Evolutionary conservation across 805 yeast genomes (phyloP), one percentile per base, ranked within the genome.

Genomic region (Nakazawaea molendinolei): DNA sequence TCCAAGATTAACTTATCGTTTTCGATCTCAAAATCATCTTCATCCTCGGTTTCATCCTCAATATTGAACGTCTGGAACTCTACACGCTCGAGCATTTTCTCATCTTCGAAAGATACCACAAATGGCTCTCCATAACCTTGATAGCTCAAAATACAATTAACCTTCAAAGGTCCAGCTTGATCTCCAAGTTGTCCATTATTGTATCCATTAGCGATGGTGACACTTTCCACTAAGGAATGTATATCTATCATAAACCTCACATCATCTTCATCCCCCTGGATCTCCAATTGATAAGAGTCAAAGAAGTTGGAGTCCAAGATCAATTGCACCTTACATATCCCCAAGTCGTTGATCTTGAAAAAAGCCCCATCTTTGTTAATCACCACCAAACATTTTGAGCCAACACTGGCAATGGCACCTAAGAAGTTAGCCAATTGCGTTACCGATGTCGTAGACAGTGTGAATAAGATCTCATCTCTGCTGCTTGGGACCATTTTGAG

Each of bases 91-190:
- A 77, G 64, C 40, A 69, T 57, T 1, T 57, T 50, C 34, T 74
- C 79, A 45, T 74, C 78, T 34, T 53, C 61, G 53, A 76, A 77
- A 3, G 70, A 65, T 15, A 79, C 41, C 0, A 70, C 61, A 45
- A 80, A 74, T 0, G 79, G 80, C 8, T 64, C 49, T 1, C 79
- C 79, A 6, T 58, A 50, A 0, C 74, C 72, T 30, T 62, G 54
- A 46, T 69, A 72, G 15, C 69, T 63, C 38, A 78, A 41, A 6
- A 76, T 67, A 44, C 79, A 73, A 39, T 69, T 71, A 1, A 67
- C 51, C 22, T 42, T 43, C 9, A 17, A 17, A 33, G 15, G n/a
- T 50, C 53, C 6, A 36, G 15, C 32, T 17, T 36, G 13, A 15
- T 31, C 20, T 26, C 33, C 21, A 16, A 28, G 38, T 10, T 25